Base-by-base conservation (phyloP, 345 rosid genomes). In the Sisymbrium irio region DNA sequence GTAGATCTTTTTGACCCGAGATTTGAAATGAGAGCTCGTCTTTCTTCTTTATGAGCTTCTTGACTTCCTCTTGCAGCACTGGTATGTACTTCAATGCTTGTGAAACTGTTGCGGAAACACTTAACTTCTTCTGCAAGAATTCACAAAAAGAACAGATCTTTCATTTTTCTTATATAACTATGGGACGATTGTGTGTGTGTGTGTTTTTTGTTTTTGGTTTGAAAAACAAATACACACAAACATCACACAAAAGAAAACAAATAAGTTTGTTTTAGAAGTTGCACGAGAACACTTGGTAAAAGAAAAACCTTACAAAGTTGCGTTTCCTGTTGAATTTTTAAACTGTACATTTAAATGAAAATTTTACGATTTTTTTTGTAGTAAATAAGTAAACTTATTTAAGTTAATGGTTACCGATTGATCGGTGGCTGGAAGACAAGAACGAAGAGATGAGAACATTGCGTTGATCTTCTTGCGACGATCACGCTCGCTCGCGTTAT, bases 401-500 rank as follows among this genome's bases (percentile, higher is more conserved):
- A 33, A 51, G 12, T 18, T 4, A 41, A 19, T n/a, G 12, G 30
- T 77, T 77, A 91, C 97, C 80, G 61, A 56, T 55, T 82, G 84
- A 28, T 76, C 78, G 4, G 82, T 4, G 0, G 79, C 14, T 0
- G 97, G 95, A 72, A 91, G 89, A 49, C 87, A 72, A 12, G 88
- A 81, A 32, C 91, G 95, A 25, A 91, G 95, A 15, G 87, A 70
- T 9, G 85, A 85, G 67, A 83, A 89, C 66, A 89, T 72, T 33
- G 28, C 13, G 50, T 87, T 91, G 70, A 91, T 80, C 77, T 80
- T 88, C 83, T 72, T 86, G 11, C 97, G 83, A 14, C 92, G 88
- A 14, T 79, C 74, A 10, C 92, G 87, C 47, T 91, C 97, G 2
- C 85, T 86, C 0, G 89, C 91, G 58, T 87, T 91, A 81, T 89